phyloP scores from a whole-genome alignment of 768 basidiomycete genomes.

The Suillus ampliporus region DNA sequence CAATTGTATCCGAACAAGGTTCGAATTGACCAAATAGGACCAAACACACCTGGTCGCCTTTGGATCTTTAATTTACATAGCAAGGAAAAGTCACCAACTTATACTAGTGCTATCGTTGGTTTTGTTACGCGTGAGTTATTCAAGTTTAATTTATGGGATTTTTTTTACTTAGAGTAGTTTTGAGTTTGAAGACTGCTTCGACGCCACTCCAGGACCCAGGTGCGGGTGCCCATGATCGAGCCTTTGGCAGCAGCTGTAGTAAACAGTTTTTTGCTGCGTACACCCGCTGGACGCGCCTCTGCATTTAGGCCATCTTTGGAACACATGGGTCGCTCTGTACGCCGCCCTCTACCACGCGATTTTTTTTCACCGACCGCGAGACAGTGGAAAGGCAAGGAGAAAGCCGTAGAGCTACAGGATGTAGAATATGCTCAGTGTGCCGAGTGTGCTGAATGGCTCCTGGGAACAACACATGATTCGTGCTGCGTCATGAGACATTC shows the following conservation, averaged over 20 bases:
- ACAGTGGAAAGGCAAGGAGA: conserved; percentile 60
- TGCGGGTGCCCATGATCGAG: conserved; percentile 62
- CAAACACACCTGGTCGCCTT: not conserved
- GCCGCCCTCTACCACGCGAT: conserved; percentile 44
- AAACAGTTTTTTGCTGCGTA: conserved; percentile 48
- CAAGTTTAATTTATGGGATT: not conserved
- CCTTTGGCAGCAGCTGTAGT: conserved; percentile 61
- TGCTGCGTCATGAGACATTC: conserved; percentile 54
- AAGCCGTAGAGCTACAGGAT: conserved; percentile 36
- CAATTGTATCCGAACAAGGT: too few relatives aligned
- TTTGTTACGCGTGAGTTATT: not conserved
- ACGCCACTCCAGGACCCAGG: conserved; percentile 22
- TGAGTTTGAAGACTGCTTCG: conserved; percentile 13
- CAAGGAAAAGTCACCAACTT: not conserved
- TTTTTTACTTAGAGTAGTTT: not conserved
- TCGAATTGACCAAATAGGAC: not conserved
- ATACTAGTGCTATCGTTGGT: not conserved
- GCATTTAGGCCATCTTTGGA: conserved; percentile 34
- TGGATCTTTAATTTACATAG: not conserved
- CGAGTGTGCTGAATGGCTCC: conserved; percentile 7
- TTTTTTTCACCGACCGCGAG: conserved; percentile 63
- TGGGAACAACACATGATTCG: conserved; percentile 41
- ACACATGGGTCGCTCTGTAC: conserved; percentile 37
- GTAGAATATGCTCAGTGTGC: conserved; percentile 36
- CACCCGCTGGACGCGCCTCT: conserved; percentile 29